phyloP scores from a whole-genome alignment of 2,329 filamentous ascomycete genomes.

The Aspergillus costaricaensis region DNA sequence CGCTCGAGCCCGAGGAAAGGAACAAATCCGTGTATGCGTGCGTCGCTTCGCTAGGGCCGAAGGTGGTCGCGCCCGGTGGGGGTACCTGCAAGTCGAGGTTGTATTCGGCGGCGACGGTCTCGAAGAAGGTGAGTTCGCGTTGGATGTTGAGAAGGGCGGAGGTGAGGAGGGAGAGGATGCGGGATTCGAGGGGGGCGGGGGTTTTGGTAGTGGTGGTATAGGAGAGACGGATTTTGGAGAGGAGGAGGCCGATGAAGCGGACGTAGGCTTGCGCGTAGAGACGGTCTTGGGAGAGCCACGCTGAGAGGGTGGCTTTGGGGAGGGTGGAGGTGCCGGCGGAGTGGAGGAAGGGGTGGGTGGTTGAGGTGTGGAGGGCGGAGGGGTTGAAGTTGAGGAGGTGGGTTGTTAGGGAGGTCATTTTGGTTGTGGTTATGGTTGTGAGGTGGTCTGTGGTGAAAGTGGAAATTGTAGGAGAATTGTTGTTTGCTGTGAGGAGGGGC shows the following conservation, averaged over 20 bases:
- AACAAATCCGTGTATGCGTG: slow-evolving; percentile 61
- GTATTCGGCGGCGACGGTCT: slow-evolving; percentile 63
- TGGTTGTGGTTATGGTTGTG: neutral
- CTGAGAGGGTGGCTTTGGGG: slow-evolving; percentile 56
- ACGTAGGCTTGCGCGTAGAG: slow-evolving; percentile 72
- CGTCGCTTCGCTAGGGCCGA: slow-evolving; percentile 48
- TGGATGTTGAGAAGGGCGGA: slow-evolving; percentile 67
- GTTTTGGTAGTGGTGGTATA: slow-evolving; percentile 32
- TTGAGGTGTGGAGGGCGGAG: slow-evolving; percentile 56
- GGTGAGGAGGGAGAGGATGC: slow-evolving; percentile 63
- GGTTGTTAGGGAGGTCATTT: slow-evolving; percentile 49
- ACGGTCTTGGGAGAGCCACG: slow-evolving; percentile 72
- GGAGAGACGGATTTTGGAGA: slow-evolving; percentile 61
- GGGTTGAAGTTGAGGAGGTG: slow-evolving; percentile 57
- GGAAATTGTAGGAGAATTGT: neutral
- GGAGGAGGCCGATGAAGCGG: slow-evolving; percentile 64
- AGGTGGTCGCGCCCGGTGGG: slow-evolving; percentile 27
- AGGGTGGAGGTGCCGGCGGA: slow-evolving; percentile 65
- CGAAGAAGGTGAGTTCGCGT: slow-evolving; percentile 68
- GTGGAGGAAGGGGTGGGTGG: slow-evolving; percentile 66
- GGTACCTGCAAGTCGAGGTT: slow-evolving; percentile 54
- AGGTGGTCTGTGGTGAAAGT: neutral
- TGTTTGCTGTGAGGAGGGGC: neutral
- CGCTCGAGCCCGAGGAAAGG: slow-evolving; percentile 56
- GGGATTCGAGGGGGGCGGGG: slow-evolving; percentile 49